Percentiles rank a stretch among this genome's conserved stretches.
phyloP scores from a whole-genome alignment of 805 yeast species.

The Komagataella pseudopastoris region DNA sequence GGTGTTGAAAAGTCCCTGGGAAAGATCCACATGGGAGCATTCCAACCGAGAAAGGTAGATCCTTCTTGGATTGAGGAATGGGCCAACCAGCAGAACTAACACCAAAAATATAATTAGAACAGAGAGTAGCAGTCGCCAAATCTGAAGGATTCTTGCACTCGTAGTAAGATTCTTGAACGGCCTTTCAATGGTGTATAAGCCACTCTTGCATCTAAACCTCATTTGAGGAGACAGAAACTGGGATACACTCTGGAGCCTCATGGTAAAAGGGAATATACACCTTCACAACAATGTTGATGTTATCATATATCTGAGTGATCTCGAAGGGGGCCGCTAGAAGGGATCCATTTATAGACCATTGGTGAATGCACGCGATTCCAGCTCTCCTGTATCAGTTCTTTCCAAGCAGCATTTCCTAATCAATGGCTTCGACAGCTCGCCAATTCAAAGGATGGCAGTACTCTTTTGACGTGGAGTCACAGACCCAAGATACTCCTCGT shows the following conservation, averaged over 20 bases:
- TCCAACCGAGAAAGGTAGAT: conserved; percentile 23
- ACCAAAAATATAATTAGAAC: conserved; percentile 4
- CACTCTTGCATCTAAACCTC: background rate
- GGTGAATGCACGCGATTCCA: background rate
- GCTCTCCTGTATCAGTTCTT: background rate
- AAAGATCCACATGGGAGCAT: conserved; percentile 38
- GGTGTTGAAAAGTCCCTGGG: conserved; percentile 35
- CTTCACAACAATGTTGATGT: background rate
- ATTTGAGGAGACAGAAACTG: background rate
- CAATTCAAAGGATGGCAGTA: conserved; percentile 24
- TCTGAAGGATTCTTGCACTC: conserved; percentile 13
- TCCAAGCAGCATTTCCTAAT: background rate
- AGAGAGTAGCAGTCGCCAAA: conserved; percentile 7
- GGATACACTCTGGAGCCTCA: background rate
- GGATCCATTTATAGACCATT: background rate
- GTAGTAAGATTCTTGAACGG: conserved; percentile 14
- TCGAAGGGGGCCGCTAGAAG: background rate
- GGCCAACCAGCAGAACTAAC: conserved; percentile 4
- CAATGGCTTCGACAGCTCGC: conserved; percentile 14
- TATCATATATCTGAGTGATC: background rate
- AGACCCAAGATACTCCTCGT: background rate
- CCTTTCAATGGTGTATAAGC: conserved; percentile 1
- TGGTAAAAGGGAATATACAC: background rate
- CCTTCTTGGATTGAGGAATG: conserved; percentile 1
- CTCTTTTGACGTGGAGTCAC: conserved; percentile 6